Conservation (phyloP, 2,329 filamentous ascomycete genomes). For the Hypoxylon sp. region DNA sequence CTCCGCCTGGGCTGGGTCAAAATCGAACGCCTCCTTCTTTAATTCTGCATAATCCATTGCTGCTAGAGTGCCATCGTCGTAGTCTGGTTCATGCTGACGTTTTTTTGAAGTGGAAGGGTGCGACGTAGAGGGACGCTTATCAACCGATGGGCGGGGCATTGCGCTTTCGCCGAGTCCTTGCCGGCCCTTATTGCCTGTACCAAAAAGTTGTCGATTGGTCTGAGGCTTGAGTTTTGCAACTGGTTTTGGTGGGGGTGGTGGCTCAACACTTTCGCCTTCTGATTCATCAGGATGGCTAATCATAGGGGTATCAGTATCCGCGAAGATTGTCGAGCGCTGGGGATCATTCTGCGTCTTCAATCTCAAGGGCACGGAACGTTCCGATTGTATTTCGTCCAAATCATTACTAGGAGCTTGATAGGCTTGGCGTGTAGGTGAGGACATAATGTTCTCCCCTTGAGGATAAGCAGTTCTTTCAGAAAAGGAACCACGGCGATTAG, state of each 20-base stretch:
- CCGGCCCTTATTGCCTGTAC: constrained; percentile 41
- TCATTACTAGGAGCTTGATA: constrained; percentile 47
- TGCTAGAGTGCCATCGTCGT: constrained; percentile 69
- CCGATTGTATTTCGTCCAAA: constrained; percentile 42
- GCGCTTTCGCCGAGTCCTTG: constrained; percentile 48
- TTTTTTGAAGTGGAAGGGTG: constrained; percentile 49
- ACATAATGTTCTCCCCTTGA: constrained; percentile 36
- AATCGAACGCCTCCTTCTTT: constrained; percentile 68
- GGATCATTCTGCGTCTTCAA: constrained; percentile 44
- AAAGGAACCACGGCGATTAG: constrained; percentile 48
- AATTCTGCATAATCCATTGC: constrained; percentile 68
- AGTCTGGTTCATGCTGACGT: constrained; percentile 61
- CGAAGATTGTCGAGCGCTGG: constrained; percentile 52
- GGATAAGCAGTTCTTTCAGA: constrained; percentile 44
- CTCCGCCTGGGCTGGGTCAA: constrained; percentile 66
- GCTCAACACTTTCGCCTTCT: constrained; percentile 48
- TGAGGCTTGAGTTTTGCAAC: constrained; percentile 46
- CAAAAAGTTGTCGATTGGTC: constrained; percentile 52
- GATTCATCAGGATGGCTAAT: constrained; percentile 50
- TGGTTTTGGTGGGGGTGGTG: constrained; percentile 50
- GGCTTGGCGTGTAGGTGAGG: constrained; percentile 43
- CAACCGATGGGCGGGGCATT: constrained; percentile 48
- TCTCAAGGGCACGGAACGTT: constrained; percentile 39
- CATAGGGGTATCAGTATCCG: constrained; percentile 52
- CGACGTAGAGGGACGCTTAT: constrained; percentile 42